Evolutionary conservation across 441 rosid genomes (phyloP).

Genomic region (Syzygium malaccense): DNA sequence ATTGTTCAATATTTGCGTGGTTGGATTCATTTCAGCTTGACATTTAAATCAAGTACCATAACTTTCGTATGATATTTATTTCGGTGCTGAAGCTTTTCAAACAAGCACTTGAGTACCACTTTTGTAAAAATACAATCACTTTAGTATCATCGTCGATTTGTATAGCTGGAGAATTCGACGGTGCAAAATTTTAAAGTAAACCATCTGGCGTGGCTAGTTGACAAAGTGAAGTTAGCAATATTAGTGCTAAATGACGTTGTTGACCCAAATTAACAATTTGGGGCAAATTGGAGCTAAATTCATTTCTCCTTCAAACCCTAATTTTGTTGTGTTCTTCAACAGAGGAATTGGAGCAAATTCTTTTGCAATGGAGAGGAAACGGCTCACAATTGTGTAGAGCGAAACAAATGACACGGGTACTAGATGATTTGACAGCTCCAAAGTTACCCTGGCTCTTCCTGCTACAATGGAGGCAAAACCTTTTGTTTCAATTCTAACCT

Average conservation of each 20-base stretch:
- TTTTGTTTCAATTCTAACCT: too few relatives aligned
- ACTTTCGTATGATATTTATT: too few relatives aligned
- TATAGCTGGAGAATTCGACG: neutral
- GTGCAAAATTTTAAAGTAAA: neutral
- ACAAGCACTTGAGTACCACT: neutral
- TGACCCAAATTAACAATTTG: neutral
- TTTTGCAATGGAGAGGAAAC: neutral
- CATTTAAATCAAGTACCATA: too few relatives aligned
- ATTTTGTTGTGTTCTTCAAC: neutral
- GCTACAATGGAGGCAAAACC: too few relatives aligned
- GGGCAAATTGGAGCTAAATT: neutral
- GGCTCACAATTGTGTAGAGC: neutral
- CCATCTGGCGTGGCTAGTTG: neutral
- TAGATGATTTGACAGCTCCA: too few relatives aligned
- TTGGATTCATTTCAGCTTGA: too few relatives aligned
- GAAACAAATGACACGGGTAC: neutral
- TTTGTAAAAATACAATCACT: neutral
- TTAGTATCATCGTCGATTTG: neutral
- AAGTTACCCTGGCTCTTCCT: too few relatives aligned
- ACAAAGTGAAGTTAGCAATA: neutral
- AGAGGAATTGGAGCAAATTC: neutral
- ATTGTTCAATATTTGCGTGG: too few relatives aligned
- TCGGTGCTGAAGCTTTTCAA: too few relatives aligned
- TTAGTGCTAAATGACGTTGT: neutral
- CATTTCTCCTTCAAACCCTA: neutral